A percentile compares a stretch with the other conserved stretches of the same genome.
These are phyloP conservation scores for Phytophthora aleatoria DNA, from an alignment of 352 stramenopile species.

Conservation along the genomic window DNA sequence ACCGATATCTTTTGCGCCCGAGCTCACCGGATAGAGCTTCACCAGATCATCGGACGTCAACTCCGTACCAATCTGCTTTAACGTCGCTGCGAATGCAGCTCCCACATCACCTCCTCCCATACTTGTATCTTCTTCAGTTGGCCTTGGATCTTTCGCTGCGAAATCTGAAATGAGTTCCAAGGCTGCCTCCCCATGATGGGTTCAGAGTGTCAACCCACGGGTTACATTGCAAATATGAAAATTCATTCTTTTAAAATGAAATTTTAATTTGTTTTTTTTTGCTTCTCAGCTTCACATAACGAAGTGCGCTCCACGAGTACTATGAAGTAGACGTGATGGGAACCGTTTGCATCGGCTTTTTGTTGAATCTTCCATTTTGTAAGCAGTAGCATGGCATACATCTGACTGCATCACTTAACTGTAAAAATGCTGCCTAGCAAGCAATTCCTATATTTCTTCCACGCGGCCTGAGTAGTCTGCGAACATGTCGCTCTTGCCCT, in stretches of 20 bases:
- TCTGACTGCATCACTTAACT: too few species aligned
- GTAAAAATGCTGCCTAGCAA: not conserved
- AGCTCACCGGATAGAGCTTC: conserved; percentile 6
- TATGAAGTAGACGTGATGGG: too few species aligned
- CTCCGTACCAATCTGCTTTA: not conserved
- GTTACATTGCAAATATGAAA: not conserved
- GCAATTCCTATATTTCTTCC: conserved; percentile 59
- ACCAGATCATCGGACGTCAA: conserved; percentile 9
- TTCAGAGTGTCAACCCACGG: conserved; percentile 1
- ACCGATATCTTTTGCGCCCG: not conserved
- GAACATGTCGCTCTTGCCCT: conserved; percentile 74
- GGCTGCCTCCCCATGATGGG: not conserved
- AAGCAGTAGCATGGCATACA: too few species aligned
- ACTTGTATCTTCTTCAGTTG: not conserved
- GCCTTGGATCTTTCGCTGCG: not conserved
- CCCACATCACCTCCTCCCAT: conserved; percentile 20
- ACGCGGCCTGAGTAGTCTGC: conserved; percentile 68
- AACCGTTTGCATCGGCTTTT: too few species aligned
- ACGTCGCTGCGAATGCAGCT: conserved; percentile 9
- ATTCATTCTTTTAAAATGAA: too few species aligned
- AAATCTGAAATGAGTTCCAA: conserved; percentile 2
- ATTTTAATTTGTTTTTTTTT: too few species aligned
- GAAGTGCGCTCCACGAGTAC: too few species aligned
- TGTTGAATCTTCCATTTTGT: too few species aligned
- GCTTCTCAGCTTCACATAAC: too few species aligned